Base-by-base conservation (phyloP, 2,329 filamentous ascomycete species). In the Claviceps digitariae region DNA sequence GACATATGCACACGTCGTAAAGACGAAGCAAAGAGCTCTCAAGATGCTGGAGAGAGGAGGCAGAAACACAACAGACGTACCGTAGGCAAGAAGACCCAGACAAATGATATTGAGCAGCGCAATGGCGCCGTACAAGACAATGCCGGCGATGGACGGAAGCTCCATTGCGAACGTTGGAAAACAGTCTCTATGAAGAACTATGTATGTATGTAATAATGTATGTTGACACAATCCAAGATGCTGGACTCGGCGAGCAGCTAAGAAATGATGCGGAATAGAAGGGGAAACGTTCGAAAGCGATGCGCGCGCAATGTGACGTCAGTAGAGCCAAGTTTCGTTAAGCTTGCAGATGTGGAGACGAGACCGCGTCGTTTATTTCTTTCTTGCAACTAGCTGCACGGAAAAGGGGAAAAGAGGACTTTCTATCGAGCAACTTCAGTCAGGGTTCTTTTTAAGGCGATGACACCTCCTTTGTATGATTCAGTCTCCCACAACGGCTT, bases 71-170 rank as follows among this genome's bases (percentile, higher is more conserved):
- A n/a, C n/a, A n/a, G 31, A 52, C 55, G 13, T 56, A 54, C 55
- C 53, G 20, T 54, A 53, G 25, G 47, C 50, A 3, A 56, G 50
- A 10, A 56, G 55, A 50, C 52, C 55, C 6, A 56, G 31, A 9
- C 34, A 48, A 12, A 54, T 53, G 31, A 56, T 52, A 29, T 54
- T 43, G 36, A 56, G 27, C 12, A 56, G 50, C 43, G 36, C 55
- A 21, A 56, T 54, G 13, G 44, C 38, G 53, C 50, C 55, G 21
- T 54, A 40, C n/a, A 56, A n/a, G 50, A 25, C 53, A 12, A 55
- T 23, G 25, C 25, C 51, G 31, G 47, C 41, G 36, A 55, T 5
- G 25, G 52, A 1, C n/a, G 55, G 51, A 15, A 56, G 50, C 47
- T 56, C 55, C 55, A 56, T 56, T 25, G 41, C 17, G 48, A 17